Conservation (phyloP, 1,139 yeast species). For the Pichia sp. region DNA sequence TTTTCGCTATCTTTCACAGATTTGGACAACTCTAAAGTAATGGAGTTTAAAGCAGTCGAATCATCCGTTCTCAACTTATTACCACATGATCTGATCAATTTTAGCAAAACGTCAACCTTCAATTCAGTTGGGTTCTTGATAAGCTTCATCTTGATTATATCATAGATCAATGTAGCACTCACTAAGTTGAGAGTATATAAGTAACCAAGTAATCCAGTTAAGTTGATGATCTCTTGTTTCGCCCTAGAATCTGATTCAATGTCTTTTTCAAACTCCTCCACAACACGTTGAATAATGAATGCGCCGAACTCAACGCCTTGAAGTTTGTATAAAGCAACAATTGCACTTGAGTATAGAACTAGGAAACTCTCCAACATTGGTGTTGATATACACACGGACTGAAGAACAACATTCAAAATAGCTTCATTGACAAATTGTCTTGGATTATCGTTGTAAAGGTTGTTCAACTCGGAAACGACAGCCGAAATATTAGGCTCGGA, state of each 20-base stretch:
- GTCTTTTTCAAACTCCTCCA: constrained; percentile 52
- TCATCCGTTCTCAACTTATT: constrained; percentile 86
- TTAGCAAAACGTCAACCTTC: constrained; percentile 72
- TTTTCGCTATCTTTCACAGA: constrained; percentile 38
- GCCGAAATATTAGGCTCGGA: constrained; percentile 78
- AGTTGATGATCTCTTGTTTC: constrained; percentile 61
- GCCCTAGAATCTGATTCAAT: constrained; percentile 26
- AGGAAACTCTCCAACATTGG: constrained; percentile 74
- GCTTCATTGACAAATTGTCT: constrained; percentile 73
- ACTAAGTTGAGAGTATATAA: constrained; percentile 74
- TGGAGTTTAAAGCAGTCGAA: constrained; percentile 78
- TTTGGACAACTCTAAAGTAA: constrained; percentile 55
- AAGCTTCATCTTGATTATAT: constrained; percentile 49
- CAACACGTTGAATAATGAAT: constrained; percentile 68
- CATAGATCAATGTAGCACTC: constrained; percentile 71
- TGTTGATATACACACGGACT: constrained; percentile 63
- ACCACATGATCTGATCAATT: constrained; percentile 73
- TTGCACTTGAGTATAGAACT: constrained; percentile 72
- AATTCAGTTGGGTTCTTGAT: constrained; percentile 52
- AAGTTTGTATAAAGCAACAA: constrained; percentile 67
- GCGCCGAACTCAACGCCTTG: constrained; percentile 95
- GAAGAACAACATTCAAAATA: constrained; percentile 58
- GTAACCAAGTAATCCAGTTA: constrained; percentile 70
- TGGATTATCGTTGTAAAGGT: constrained; percentile 60
- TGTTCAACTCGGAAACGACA: constrained; percentile 65